phyloP scores from a whole-genome alignment of 176 grass and related monocot genomes.

The Oryza meridionalis region DNA sequence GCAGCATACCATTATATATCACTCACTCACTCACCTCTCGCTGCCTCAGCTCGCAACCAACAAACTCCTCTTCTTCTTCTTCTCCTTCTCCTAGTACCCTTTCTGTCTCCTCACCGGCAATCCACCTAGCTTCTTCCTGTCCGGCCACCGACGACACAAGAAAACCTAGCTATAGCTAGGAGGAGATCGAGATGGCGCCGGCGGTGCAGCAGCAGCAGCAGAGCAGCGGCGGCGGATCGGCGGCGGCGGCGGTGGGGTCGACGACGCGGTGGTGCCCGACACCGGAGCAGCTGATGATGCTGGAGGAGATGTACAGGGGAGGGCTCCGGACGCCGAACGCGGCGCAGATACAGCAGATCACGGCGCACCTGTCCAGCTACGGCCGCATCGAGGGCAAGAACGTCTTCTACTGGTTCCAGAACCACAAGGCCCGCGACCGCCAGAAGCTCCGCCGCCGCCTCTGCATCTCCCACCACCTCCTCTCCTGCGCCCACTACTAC shows the following conservation, averaged over 20 bases:
- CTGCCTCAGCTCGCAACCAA: too few species aligned
- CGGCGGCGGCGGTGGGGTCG: not conserved
- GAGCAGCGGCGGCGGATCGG: constrained; percentile 15
- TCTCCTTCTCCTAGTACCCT: constrained; percentile 21
- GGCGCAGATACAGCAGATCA: constrained; percentile 95
- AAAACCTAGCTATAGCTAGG: not conserved
- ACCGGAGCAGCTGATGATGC: constrained; percentile 91
- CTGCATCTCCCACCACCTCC: constrained; percentile 70
- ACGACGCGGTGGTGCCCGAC: constrained; percentile 96
- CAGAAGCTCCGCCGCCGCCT: constrained; percentile 89
- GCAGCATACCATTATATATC: not conserved
- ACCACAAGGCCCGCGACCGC: constrained; percentile 92
- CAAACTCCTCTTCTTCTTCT: not conserved
- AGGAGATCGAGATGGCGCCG: not conserved
- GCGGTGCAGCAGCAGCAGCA: constrained; percentile 4
- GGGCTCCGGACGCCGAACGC: constrained; percentile 82
- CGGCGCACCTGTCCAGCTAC: constrained; percentile 71
- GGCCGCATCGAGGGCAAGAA: constrained; percentile 98
- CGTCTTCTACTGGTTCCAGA: constrained; percentile 99
- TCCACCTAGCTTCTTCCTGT: too few species aligned
- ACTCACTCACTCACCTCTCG: too few species aligned
- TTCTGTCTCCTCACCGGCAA: constrained; percentile 28
- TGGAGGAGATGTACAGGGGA: constrained; percentile 90
- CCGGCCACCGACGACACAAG: too few species aligned
- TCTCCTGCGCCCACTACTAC: constrained; percentile 50